Evolutionary conservation across 2,329 filamentous ascomycete species (phyloP).

Genomic region (Ascochyta pisi): DNA sequence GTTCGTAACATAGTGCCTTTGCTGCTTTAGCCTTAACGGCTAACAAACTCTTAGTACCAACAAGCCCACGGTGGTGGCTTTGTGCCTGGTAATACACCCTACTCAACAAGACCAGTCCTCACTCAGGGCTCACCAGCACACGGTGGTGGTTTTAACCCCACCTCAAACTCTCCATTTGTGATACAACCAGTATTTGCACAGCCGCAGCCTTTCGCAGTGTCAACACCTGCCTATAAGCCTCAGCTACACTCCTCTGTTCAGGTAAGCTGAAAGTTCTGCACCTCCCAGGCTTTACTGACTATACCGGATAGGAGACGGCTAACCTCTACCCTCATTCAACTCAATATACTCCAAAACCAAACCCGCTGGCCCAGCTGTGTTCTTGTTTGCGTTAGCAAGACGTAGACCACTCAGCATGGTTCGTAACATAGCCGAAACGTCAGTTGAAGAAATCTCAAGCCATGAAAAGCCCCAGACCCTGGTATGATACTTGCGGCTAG

Average conservation of each 20-base stretch:
- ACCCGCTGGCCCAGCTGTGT: conserved; percentile 29
- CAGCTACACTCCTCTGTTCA: conserved; percentile 18
- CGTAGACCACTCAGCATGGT: conserved; percentile 7
- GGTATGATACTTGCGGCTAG: not conserved
- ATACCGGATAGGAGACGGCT: conserved; percentile 11
- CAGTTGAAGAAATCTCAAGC: conserved; percentile 19
- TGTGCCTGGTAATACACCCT: not conserved
- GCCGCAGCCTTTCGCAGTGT: conserved; percentile 12
- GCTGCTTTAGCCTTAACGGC: not conserved
- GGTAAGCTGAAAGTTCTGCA: conserved; percentile 5
- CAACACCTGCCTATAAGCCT: conserved; percentile 16
- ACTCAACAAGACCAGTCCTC: not conserved
- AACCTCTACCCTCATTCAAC: conserved; percentile 14
- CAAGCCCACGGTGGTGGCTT: conserved; percentile 9
- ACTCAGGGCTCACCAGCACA: conserved; percentile 11
- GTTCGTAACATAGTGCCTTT: not conserved
- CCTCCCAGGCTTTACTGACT: not conserved
- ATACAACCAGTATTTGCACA: conserved; percentile 14
- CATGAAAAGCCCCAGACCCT: not conserved
- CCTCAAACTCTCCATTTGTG: conserved; percentile 21
- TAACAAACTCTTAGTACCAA: not conserved
- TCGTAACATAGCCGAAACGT: conserved; percentile 17
- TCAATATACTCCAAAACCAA: conserved; percentile 19
- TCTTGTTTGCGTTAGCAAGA: conserved; percentile 19
- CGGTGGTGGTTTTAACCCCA: conserved; percentile 25